A percentile compares a stretch with the other conserved stretches of the same genome.
These are phyloP conservation scores for Huiozyma sinensis DNA, from an alignment of 805 yeast genomes.

Conservation along the genomic window DNA sequence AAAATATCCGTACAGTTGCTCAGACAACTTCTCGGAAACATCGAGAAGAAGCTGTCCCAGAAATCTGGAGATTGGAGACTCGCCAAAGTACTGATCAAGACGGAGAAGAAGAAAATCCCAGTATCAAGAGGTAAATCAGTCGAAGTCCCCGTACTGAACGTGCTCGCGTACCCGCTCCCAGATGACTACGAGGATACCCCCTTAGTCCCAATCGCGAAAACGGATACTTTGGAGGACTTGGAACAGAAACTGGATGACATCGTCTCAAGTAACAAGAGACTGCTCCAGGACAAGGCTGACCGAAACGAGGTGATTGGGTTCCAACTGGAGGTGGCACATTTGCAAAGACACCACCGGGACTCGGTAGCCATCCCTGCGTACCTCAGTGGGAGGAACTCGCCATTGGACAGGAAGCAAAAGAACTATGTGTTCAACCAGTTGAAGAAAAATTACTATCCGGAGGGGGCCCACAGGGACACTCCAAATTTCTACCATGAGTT, in stretches of 20 bases:
- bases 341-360: slow-evolving; percentile 26
- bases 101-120: slow-evolving; percentile 4
- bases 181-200: slow-evolving; percentile 17
- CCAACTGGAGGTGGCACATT: slow-evolving; percentile 29
- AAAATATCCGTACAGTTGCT: slow-evolving; percentile 46
- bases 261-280: not conserved
- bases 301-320: slow-evolving; percentile 28
- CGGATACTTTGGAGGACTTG: slow-evolving; percentile 4
- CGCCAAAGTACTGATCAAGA: slow-evolving; percentile 17
- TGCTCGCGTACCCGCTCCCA: slow-evolving; percentile 28
- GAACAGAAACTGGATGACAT: slow-evolving; percentile 6
- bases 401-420: slow-evolving; percentile 34
- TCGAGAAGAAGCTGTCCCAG: slow-evolving; percentile 23
- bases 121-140: slow-evolving; percentile 2
- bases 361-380: slow-evolving; percentile 15
- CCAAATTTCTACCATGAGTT: slow-evolving; percentile 22
- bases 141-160: slow-evolving; percentile 23
- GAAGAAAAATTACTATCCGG: slow-evolving; percentile 19
- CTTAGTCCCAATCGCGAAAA: not conserved
- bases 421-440: slow-evolving; percentile 32
- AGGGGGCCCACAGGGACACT: slow-evolving; percentile 9
- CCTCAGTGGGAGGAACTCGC: slow-evolving; percentile 8
- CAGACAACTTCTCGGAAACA: slow-evolving; percentile 32
- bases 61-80: slow-evolving; percentile 12
- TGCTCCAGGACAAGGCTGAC: not conserved